phyloP scores from a whole-genome alignment of 2,329 filamentous ascomycete genomes.

The Penicillium sp. region DNA sequence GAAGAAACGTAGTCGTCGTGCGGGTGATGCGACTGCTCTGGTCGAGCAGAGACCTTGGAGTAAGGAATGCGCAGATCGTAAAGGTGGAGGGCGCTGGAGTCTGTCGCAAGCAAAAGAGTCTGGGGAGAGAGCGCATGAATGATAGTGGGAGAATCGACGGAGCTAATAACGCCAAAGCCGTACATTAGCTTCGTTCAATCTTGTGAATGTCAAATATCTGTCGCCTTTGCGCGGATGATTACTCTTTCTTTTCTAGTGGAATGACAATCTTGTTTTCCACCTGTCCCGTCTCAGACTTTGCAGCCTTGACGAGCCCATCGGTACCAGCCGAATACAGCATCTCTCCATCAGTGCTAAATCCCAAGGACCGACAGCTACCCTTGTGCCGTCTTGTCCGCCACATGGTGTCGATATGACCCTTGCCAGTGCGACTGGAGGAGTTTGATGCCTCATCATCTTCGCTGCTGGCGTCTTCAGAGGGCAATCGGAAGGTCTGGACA shows the following conservation, averaged over 20 bases:
- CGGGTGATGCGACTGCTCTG: slow-evolving; percentile 77
- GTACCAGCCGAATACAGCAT: slow-evolving; percentile 63
- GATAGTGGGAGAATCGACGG: slow-evolving; percentile 72
- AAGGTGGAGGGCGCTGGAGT: slow-evolving; percentile 85
- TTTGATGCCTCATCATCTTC: slow-evolving; percentile 49
- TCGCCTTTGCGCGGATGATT: slow-evolving; percentile 15
- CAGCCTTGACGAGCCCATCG: slow-evolving; percentile 64
- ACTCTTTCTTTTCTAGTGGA: slow-evolving; percentile 53
- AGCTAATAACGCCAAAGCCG: slow-evolving; percentile 33
- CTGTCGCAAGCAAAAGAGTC: slow-evolving; percentile 83
- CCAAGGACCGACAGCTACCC: slow-evolving; percentile 82
- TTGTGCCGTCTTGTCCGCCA: slow-evolving; percentile 92
- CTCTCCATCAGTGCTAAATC: slow-evolving; percentile 75
- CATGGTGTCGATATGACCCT: slow-evolving; percentile 73
- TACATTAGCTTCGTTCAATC: slow-evolving; percentile 5
- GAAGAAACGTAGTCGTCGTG: slow-evolving; percentile 94
- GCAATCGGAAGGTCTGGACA: slow-evolving; percentile 78
- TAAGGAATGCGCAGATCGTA: slow-evolving; percentile 73
- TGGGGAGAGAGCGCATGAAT: slow-evolving; percentile 84
- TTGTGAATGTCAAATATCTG: background rate
- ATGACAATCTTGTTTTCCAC: slow-evolving; percentile 82
- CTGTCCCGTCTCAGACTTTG: slow-evolving; percentile 58
- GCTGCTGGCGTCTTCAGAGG: slow-evolving; percentile 54
- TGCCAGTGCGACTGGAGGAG: slow-evolving; percentile 58
- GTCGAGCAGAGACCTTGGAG: slow-evolving; percentile 59